These are phyloP conservation scores for Aureobasidium melanogenum DNA, from an alignment of 2,329 filamentous ascomycete species.

Conservation along the genomic window DNA sequence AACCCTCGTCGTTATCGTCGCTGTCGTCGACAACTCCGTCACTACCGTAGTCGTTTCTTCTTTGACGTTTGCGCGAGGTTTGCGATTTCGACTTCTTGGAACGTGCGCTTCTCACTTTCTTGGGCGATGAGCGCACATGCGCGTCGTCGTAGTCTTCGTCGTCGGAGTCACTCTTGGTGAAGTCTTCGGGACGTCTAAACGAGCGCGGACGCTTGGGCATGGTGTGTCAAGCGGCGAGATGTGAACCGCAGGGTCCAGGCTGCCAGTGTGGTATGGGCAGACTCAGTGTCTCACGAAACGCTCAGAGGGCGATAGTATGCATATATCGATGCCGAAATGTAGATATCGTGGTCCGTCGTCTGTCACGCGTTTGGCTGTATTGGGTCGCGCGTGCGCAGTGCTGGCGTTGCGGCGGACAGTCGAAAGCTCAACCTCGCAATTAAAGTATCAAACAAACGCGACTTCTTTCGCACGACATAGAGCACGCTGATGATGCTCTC, in stretches of 20 bases:
- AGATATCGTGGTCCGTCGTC: neutral
- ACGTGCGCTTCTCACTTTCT: conserved; percentile 11
- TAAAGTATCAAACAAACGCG: conserved; percentile 3
- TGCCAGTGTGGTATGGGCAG: neutral
- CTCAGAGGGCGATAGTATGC: neutral
- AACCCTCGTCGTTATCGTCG: conserved; percentile 31
- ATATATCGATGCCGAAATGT: neutral
- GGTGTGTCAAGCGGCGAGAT: neutral
- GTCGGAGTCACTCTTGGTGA: conserved; percentile 28
- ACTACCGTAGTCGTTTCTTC: conserved; percentile 30
- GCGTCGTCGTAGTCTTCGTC: conserved; percentile 28
- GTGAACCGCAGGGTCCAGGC: neutral
- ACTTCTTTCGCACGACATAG: neutral
- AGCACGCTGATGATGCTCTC: conserved; percentile 6
- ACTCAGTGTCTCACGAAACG: neutral
- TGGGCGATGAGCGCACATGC: conserved; percentile 17
- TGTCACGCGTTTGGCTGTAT: neutral
- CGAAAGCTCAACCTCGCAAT: neutral
- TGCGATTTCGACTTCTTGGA: conserved; percentile 12
- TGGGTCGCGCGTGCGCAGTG: neutral
- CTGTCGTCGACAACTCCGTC: conserved; percentile 40
- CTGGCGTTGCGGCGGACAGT: neutral
- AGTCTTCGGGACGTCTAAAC: conserved; percentile 24
- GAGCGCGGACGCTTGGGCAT: conserved; percentile 7
- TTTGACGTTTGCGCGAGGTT: conserved; percentile 26